Base-by-base conservation (phyloP, 495 filamentous ascomycete genomes). In the Penicillium taxi region DNA sequence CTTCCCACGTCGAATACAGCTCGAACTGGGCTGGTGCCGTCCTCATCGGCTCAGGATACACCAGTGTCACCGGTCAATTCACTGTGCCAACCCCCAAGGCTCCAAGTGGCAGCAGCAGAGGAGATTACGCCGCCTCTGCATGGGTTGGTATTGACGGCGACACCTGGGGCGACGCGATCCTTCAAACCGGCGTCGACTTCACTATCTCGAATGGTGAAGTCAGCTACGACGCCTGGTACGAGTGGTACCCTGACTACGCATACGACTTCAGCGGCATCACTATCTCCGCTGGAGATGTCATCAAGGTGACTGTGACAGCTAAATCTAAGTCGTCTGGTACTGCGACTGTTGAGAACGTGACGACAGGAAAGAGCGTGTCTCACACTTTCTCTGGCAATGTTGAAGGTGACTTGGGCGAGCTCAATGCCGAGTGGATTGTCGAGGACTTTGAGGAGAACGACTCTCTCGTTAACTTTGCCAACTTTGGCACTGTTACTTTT, bases 401-500 rank as follows among this genome's bases (percentile, higher is more conserved):
- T 23, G 31, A 50, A 2, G 55, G 44, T 24, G 35, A 42, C 18
- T 44, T 58, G 7, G 53, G 52, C 33, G 55, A 54, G 26, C 41
- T 42, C 23, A 77, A 78, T 34, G 74, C 72, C 7, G 74, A 80
- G 44, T 80, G 74, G 75, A 78, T 80, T 33, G 72, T 80, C 18
- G 75, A 80, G 50, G 74, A 78, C 40, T 77, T 69, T 32, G 53
- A 65, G 13, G 42, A 47, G 6, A 58, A 59, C 32, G 54, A 53
- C 35, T 36, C 36, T 9, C 44, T 67, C 11, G 73, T 76, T 13
- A 58, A 61, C 17, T 74, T 78, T 44, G 70, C 69, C 15, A 50
- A 76, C 53, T 75, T 74, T 42, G 67, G 68, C 16, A 64, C 61
- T 6, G 65, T 75, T 8, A 52, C 48, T n/a, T 75, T 75, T 37